A percentile compares a stretch with the other conserved stretches of the same genome.
These are phyloP conservation scores for Quercus parvula DNA, from an alignment of 306 rosid species.

Conservation along the genomic window DNA sequence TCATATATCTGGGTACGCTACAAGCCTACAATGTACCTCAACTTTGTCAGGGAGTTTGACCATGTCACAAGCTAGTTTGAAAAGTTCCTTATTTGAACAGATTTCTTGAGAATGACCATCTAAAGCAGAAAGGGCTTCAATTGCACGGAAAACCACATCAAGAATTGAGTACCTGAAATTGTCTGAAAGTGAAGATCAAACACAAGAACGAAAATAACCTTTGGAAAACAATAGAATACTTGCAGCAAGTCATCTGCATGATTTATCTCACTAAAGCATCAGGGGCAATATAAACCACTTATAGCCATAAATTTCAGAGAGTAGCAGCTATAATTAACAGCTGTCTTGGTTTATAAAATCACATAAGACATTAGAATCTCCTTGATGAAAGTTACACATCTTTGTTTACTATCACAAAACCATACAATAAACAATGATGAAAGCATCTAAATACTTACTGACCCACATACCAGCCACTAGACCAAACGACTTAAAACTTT, in stretches of 20 bases:
- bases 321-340: neutral
- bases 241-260: neutral
- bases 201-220: neutral
- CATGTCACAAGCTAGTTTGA: conserved; percentile 49
- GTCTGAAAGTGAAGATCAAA: conserved; percentile 10
- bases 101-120: conserved; percentile 75
- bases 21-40: conserved; percentile 56
- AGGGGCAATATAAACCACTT: neutral
- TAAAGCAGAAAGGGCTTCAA: conserved; percentile 73
- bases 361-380: neutral
- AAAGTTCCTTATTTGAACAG: conserved; percentile 68
- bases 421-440: neutral
- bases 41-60: conserved; percentile 77
- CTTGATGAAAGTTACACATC: neutral
- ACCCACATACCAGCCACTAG: neutral
- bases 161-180: conserved; percentile 70
- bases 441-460: neutral
- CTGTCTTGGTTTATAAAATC: no score
- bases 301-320: neutral
- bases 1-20: neutral
- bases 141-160: conserved; percentile 66
- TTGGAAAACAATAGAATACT: neutral
- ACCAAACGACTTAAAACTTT: neutral
- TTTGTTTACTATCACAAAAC: neutral
- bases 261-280: neutral